phyloP scores from a whole-genome alignment of 2,329 filamentous ascomycete genomes.

The Neophaeococcomyces aloes region DNA sequence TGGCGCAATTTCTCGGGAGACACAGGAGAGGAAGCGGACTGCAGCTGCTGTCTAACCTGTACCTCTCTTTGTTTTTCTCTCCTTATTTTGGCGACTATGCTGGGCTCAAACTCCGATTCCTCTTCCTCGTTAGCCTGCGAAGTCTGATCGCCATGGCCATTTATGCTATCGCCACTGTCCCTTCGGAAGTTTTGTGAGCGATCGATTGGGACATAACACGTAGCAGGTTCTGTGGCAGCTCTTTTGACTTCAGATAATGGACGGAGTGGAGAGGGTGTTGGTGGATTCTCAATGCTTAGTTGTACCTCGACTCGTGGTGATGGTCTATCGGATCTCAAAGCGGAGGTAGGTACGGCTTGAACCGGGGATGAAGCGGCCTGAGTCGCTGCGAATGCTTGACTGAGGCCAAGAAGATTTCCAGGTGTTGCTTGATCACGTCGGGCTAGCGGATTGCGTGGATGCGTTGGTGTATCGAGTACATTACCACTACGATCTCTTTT shows the following conservation, averaged over 20 bases:
- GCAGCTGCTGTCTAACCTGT: conserved; percentile 5
- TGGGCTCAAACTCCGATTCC: neutral
- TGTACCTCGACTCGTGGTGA: conserved; percentile 40
- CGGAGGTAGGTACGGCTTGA: conserved; percentile 27
- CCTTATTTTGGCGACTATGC: conserved; percentile 7
- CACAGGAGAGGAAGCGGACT: conserved; percentile 20
- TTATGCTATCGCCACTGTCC: conserved; percentile 19
- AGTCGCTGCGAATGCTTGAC: conserved; percentile 39
- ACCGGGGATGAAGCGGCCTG: conserved; percentile 39
- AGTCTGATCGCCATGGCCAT: conserved; percentile 16
- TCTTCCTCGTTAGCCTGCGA: conserved; percentile 8
- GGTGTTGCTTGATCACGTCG: conserved; percentile 26
- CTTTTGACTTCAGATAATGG: conserved; percentile 26
- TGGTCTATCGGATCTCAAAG: conserved; percentile 36
- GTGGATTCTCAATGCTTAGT: conserved; percentile 25
- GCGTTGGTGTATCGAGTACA: conserved; percentile 28
- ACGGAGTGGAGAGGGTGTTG: conserved; percentile 30
- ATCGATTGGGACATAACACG: conserved; percentile 36
- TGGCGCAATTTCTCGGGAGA: conserved; percentile 16
- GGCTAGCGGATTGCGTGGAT: conserved; percentile 35
- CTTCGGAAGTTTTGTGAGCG: conserved; percentile 19
- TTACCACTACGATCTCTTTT: conserved; percentile 27
- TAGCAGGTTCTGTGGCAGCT: conserved; percentile 32
- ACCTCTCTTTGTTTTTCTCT: conserved; percentile 9
- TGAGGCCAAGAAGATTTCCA: conserved; percentile 33